Percentiles rank a stretch among this genome's conserved stretches.
Evolutionary conservation across 148 eudicot species (phyloP).

Genomic region (Linanthus parryae): DNA sequence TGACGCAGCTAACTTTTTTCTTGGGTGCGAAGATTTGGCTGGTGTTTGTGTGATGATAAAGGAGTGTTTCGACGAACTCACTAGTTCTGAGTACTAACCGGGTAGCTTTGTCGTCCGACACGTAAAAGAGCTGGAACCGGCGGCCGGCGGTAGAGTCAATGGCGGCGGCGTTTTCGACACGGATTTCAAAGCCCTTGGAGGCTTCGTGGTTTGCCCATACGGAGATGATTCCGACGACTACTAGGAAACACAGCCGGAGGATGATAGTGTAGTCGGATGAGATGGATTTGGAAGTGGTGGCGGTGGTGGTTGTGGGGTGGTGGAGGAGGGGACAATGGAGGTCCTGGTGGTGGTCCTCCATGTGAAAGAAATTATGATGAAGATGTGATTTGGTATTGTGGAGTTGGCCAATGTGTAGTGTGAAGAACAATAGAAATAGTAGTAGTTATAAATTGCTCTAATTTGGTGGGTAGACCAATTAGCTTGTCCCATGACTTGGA

Average conservation of each 20-base stretch:
- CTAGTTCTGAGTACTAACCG: conserved; percentile 37
- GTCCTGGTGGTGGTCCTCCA: conserved; percentile 32
- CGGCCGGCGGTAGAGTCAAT: conserved; percentile 18
- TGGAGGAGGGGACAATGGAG: conserved; percentile 24
- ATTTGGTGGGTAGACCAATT: too few relatives aligned
- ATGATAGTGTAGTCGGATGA: conserved; percentile 20
- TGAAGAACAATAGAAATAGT: too few relatives aligned
- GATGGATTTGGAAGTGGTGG: conserved; percentile 10
- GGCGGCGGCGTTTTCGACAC: conserved; percentile 29
- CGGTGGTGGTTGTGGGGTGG: conserved; percentile 11
- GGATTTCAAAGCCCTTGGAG: conserved; percentile 49
- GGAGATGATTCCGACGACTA: conserved; percentile 31
- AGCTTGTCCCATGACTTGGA: too few relatives aligned
- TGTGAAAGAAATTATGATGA: too few relatives aligned
- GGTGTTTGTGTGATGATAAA: conserved; percentile 19
- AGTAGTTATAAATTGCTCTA: too few relatives aligned
- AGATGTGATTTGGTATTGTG: too few relatives aligned
- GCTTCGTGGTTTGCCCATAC: conserved; percentile 66
- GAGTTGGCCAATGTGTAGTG: too few relatives aligned
- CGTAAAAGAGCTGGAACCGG: conserved; percentile 45
- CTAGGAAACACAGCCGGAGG: conserved; percentile 25
- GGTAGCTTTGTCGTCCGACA: conserved; percentile 44
- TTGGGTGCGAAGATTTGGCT: conserved; percentile 11
- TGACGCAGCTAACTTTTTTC: conserved; percentile 34
- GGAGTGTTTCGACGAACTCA: conserved; percentile 25